Percentiles rank a stretch among this genome's conserved stretches.
phyloP scores from a whole-genome alignment of 371 early-diverging fungal genomes.

The Rhizopus stolonifer region DNA sequence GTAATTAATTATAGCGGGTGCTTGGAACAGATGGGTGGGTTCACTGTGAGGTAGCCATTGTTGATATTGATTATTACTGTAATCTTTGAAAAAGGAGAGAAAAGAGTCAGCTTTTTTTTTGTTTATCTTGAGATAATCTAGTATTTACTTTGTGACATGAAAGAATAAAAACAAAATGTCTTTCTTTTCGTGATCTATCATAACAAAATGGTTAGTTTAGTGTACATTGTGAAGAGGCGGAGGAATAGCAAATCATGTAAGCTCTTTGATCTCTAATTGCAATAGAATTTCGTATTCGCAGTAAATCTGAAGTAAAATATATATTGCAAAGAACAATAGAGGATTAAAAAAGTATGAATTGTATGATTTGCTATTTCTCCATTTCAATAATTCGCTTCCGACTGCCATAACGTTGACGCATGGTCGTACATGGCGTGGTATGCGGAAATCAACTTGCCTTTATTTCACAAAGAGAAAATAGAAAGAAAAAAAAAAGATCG shows the following conservation, averaged over 20 bases:
- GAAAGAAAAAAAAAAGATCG: background rate
- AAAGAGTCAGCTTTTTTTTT: background rate
- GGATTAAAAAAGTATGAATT: background rate
- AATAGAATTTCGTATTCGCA: background rate
- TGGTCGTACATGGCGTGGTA: constrained; percentile 16
- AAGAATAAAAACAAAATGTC: constrained; percentile 1
- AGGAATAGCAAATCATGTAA: background rate
- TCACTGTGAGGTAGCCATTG: constrained; percentile 18
- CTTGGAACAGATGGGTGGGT: constrained; percentile 15
- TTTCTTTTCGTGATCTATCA: background rate
- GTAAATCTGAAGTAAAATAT: too few relatives aligned
- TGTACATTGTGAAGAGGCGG: background rate
- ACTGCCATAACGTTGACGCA: constrained; percentile 21
- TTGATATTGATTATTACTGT: constrained; percentile 5
- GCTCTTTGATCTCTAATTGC: background rate
- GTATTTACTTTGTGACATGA: constrained; percentile 28
- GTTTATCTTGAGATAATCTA: background rate
- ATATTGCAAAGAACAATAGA: too few relatives aligned
- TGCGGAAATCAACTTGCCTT: constrained; percentile 15
- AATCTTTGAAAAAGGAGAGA: constrained; percentile 4
- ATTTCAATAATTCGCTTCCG: constrained; percentile 18
- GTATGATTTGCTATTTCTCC: constrained; percentile 10
- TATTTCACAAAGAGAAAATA: background rate
- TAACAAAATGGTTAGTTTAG: background rate
- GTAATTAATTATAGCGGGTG: constrained; percentile 12